Evolutionary conservation across 2,329 filamentous ascomycete species (phyloP).

Genomic region (Chalara sp.): DNA sequence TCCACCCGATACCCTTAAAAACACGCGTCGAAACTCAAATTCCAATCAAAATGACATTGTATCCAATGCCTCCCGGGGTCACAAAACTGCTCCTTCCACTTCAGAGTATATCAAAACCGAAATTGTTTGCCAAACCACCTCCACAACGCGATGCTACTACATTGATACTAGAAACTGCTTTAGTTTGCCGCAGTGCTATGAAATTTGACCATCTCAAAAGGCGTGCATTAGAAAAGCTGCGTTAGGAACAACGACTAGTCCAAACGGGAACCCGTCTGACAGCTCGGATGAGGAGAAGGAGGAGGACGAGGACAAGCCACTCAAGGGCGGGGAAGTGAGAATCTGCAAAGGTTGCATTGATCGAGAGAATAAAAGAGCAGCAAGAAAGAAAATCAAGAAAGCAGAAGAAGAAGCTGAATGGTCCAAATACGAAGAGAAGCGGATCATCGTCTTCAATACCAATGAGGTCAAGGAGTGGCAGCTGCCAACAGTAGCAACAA

Average conservation of each 20-base stretch:
- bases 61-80: slow-evolving; percentile 66
- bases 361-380: slow-evolving; percentile 83
- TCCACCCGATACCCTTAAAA: slow-evolving; percentile 67
- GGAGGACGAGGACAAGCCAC: slow-evolving; percentile 55
- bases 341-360: slow-evolving; percentile 91
- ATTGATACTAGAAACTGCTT: slow-evolving; percentile 69
- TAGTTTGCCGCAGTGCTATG: slow-evolving; percentile 93
- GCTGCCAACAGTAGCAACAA: slow-evolving; percentile 41
- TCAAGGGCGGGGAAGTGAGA: slow-evolving; percentile 87
- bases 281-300: slow-evolving; percentile 27
- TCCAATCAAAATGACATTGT: slow-evolving; percentile 74
- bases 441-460: slow-evolving; percentile 88
- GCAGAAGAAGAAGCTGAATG: slow-evolving; percentile 88
- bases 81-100: slow-evolving; percentile 80
- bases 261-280: slow-evolving; percentile 6
- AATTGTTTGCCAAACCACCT: slow-evolving; percentile 70
- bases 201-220: slow-evolving; percentile 59
- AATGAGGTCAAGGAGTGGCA: slow-evolving; percentile 82
- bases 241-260: slow-evolving; percentile 23
- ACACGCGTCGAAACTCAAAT: slow-evolving; percentile 97
- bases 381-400: slow-evolving; percentile 88
- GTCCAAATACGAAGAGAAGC: slow-evolving; percentile 69
- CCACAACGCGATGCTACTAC: slow-evolving; percentile 63
- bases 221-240: slow-evolving; percentile 47
- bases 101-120: slow-evolving; percentile 91